phyloP scores from a whole-genome alignment of 2,329 filamentous ascomycete genomes.

The Cercospora sojina region DNA sequence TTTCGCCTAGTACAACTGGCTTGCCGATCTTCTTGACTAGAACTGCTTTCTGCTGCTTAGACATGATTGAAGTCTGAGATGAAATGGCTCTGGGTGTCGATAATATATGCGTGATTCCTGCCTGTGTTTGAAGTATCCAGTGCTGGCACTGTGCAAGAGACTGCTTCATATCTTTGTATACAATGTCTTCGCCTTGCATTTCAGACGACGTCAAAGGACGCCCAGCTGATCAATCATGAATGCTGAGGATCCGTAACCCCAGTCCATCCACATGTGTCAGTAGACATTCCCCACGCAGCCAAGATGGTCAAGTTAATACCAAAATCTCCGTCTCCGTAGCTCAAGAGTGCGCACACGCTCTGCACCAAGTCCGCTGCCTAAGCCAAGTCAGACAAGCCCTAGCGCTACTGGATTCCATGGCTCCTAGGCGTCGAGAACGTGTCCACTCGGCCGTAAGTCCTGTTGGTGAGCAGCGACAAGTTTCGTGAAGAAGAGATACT shows the following conservation, averaged over 20 bases:
- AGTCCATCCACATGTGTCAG: neutral
- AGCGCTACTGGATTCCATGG: neutral
- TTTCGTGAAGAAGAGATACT: neutral
- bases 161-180: neutral
- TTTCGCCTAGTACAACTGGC: slow-evolving; percentile 7
- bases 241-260: neutral
- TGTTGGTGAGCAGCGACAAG: neutral
- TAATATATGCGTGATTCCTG: neutral
- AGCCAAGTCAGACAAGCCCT: neutral
- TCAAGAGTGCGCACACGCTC: neutral
- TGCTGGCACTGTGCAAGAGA: neutral
- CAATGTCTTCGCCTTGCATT: neutral
- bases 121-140: neutral
- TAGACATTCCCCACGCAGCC: neutral
- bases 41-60: slow-evolving; percentile 13
- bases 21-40: slow-evolving; percentile 12
- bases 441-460: neutral
- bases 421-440: neutral
- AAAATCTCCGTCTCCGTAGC: neutral
- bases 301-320: neutral
- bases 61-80: neutral
- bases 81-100: neutral
- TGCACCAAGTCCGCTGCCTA: neutral
- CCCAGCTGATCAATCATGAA: neutral
- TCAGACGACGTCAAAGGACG: neutral